Base-by-base conservation (phyloP, 345 rosid species). In the Abelmoschus esculentus region DNA sequence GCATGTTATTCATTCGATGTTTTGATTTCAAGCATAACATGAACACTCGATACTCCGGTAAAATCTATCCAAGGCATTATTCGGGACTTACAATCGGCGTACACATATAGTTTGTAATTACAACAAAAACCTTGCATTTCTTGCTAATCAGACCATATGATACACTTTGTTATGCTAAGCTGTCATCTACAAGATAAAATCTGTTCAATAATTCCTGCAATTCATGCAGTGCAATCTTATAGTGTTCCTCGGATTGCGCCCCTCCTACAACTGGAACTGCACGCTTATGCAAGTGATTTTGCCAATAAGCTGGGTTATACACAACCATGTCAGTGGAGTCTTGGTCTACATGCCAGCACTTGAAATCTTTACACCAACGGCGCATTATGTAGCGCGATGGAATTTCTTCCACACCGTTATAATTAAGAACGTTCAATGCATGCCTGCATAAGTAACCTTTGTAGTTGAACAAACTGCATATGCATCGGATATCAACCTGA, bases 381-480 rank as follows among this genome's bases (percentile, higher is more conserved):
- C 72, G 74, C 42, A 79, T 67, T 68, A 85, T 81, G 70, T 85
- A 82, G 26, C 77, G 80, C 3, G 78, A 63, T 1, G 89, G 84
- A 44, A 85, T 81, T 56, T 83, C 86, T 76, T 85, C 82, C 14
- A 85, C 65, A 31, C 82, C 85, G 34, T 78, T 75, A 49, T 82
- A 77, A 29, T 80, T 79, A 22, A 86, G 90, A 62, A 86, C 90
- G 72, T 78, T 83, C 72, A 83, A 42, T 8, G 87, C 90, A 60
- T 86, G 87, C 78, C 87, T 76, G 75, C 90, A 86, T 40, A 86
- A 57, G 59, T 82, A 83, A 31, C 87, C 87, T 76, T 78, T 80
- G 77, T 80, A 83, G 70, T 82, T 80, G 74, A 86, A 82, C 81
- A 86, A 73, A 69, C 90, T 79, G 80, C 90, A 86, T 28, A 83